These are phyloP conservation scores for Aspergillus mulundensis DNA, from an alignment of 495 filamentous ascomycete genomes.

Conservation along the genomic window DNA sequence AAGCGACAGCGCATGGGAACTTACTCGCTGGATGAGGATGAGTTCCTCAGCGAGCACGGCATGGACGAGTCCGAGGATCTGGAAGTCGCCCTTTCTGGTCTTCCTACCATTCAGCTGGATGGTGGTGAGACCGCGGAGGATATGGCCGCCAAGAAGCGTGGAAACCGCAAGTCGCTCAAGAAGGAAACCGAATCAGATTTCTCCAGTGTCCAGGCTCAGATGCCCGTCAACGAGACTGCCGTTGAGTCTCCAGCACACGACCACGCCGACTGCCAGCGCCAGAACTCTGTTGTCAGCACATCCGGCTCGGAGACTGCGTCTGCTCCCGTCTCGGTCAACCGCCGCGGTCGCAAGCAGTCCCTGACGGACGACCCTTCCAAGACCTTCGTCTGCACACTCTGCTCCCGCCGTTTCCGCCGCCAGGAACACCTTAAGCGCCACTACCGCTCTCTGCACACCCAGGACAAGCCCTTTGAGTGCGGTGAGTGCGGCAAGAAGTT, in stretches of 20 bases:
- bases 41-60: constrained; percentile 68
- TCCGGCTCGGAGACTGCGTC: constrained; percentile 35
- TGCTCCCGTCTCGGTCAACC: constrained; percentile 67
- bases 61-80: constrained; percentile 74
- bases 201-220: constrained; percentile 27
- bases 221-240: constrained; percentile 14
- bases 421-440: constrained; percentile 99
- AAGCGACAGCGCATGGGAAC: constrained; percentile 76
- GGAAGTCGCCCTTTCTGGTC: constrained; percentile 50
- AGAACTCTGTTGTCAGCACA: constrained; percentile 15
- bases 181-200: constrained; percentile 36
- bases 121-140: constrained; percentile 34
- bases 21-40: constrained; percentile 66
- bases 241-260: constrained; percentile 2
- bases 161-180: constrained; percentile 46
- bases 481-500: constrained; percentile 98
- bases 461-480: constrained; percentile 98
- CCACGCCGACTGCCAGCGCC: constrained; percentile 15
- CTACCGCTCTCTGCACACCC: constrained; percentile 95
- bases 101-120: constrained; percentile 28
- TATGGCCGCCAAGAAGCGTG: constrained; percentile 60
- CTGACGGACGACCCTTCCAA: constrained; percentile 97
- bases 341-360: constrained; percentile 97
- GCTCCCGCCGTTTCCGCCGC: constrained; percentile 93
- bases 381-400: constrained; percentile 94